Evolutionary conservation across 495 filamentous ascomycete species (phyloP), one percentile per base, ranked within the genome.

Genomic region (Eremomyces bilateralis): DNA sequence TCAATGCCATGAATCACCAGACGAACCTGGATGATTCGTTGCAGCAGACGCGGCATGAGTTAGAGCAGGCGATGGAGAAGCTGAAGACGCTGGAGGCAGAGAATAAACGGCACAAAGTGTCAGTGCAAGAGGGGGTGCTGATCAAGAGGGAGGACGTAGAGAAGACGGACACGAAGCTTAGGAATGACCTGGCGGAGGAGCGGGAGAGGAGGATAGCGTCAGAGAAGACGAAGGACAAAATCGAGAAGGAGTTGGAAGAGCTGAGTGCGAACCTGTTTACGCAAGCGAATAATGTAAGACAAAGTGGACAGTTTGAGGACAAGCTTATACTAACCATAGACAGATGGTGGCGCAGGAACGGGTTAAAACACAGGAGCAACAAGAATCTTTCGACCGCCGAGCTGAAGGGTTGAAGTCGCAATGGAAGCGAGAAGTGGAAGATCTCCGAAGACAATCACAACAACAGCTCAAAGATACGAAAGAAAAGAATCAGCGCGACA

Each of bases 1-100:
- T 97, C 38, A 83, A 82, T 45, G 84, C 88, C 34, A 94, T 97
- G 54, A 97, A 97, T 50, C 79, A 88, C 48, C 90, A 95, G 58
- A 94, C 88, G 3, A 78, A 63, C 20, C 61, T 97, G 19, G 88
- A 97, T 47, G 88, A 97, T 48, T 78, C 68, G 20, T 63, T 97
- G 31, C 73, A 78, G 34, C 72, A 64, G 17, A 79, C 85, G 17
- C 68, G 79, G 13, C 73, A 85, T 50, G 81, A 93, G 46, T 49
- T 97, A 34, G 82, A 91, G 33, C 48, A 64, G n/a, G 68, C 82
- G 3, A 65, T 64, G 38, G 66, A 71, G 32, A 67, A 62, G 51
- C 59, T 93, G 30, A 63, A 58, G 35, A 59, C 72, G 31, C 55
- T 93, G 22, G 77, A 92, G 53, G 55, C 57, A 5, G 60, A 67